A percentile compares a stretch with the other conserved stretches of the same genome.
Evolutionary conservation across 1,139 yeast species (phyloP).

Genomic region (Hanseniaspora uvarum): DNA sequence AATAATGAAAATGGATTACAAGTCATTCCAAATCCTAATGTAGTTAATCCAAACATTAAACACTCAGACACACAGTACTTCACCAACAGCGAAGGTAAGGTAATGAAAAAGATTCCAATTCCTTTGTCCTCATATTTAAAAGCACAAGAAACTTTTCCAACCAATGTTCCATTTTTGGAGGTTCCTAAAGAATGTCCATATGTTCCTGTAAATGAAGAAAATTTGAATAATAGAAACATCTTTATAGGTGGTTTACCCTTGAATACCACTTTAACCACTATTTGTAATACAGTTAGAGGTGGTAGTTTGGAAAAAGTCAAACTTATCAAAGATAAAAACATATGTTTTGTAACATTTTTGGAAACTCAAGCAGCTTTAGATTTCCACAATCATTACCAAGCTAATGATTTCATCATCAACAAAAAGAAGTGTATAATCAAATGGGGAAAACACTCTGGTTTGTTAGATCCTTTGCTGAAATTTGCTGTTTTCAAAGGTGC

Average conservation of each 20-base stretch:
- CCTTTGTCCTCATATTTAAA: conserved; percentile 33
- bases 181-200: conserved; percentile 69
- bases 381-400: conserved; percentile 67
- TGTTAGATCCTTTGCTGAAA: conserved; percentile 60
- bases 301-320: conserved; percentile 65
- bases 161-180: conserved; percentile 62
- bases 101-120: not conserved
- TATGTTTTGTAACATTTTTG: conserved; percentile 68
- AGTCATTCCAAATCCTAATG: not conserved
- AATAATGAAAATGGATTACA: not conserved
- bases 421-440: conserved; percentile 68
- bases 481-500: conserved; percentile 77
- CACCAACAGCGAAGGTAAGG: not conserved
- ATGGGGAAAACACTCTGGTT: conserved; percentile 79
- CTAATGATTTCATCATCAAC: conserved; percentile 66
- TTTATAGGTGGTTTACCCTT: conserved; percentile 69
- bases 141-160: conserved; percentile 37
- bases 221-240: conserved; percentile 64
- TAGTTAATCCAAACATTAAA: not conserved
- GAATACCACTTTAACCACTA: conserved; percentile 67
- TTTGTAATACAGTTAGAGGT: conserved; percentile 75
- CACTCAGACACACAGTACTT: not conserved
- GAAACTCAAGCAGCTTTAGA: conserved; percentile 78
- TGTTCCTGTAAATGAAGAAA: conserved; percentile 34
- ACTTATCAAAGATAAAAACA: conserved; percentile 68